Evolutionary conservation across 768 basidiomycete species (phyloP), one percentile per base, ranked within the genome.

Genomic region (Mycena belliarum): DNA sequence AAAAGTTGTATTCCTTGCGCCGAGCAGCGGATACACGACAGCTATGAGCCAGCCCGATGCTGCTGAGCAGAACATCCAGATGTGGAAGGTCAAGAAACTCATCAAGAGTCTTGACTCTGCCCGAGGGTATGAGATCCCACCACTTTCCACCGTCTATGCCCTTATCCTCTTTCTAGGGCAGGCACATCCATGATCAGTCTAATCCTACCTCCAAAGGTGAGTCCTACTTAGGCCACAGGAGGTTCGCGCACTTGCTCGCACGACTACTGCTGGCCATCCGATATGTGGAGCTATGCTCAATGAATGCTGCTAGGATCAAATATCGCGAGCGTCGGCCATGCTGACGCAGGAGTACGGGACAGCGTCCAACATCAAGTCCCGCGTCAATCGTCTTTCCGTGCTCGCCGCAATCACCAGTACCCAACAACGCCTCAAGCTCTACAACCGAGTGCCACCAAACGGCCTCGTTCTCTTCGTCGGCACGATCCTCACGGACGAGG

Each of bases 331-430:
- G 63, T 89, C 88, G 45, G 89, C 87, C 57, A 97, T 99, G 96
- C 85, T 99, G 71, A 98, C 96, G 52, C 95, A 96, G 72, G 97
- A 97, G 74, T 96, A 94, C 67, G 95, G 95, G 52, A 98, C 95
- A 8, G 97, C 97, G n/a, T 97, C 95, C 60, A 98, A 99, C 79
- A 98, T 99, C 82, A 99, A 99, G 74, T 97, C 95, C 61, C 93
- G 97, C 57, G 95, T 95, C 72, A 98, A 96, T 79, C 87, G 97
- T 67, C 86, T 97, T 20, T 99, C 97, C 40, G 97, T 99, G 24
- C 83, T 98, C 38, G 93, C 97, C 43, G 97, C 97, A 53, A 99
- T 99, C 70, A 98, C 97, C 29, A 94, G 91, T 69, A 98, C 97
- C 18, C 97, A 98, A 73, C 95, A 98, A 65, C 86, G 95, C 54